phyloP scores from a whole-genome alignment of 2,329 filamentous ascomycete genomes.

The Fusarium anthophilum region DNA sequence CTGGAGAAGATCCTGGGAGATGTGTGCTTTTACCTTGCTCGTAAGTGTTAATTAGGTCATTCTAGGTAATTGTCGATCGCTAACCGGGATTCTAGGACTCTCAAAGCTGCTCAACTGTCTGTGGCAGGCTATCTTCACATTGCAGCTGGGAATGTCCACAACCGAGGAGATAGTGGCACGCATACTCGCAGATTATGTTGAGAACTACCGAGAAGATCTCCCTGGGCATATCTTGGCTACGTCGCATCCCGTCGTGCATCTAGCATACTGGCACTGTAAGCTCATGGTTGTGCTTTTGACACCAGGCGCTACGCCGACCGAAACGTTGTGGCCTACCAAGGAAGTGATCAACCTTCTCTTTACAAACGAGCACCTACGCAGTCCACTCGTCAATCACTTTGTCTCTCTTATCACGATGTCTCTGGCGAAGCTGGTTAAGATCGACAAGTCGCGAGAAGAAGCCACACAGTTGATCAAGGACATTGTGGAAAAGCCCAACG shows the following conservation, averaged over 20 bases:
- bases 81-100: slow-evolving; percentile 54
- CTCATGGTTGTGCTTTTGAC: slow-evolving; percentile 70
- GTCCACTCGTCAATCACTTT: slow-evolving; percentile 75
- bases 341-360: slow-evolving; percentile 68
- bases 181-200: slow-evolving; percentile 53
- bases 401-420: slow-evolving; percentile 67
- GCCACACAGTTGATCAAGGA: slow-evolving; percentile 64
- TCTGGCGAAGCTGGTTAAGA: slow-evolving; percentile 67
- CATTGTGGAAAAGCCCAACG: slow-evolving; percentile 63
- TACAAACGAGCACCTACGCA: slow-evolving; percentile 62
- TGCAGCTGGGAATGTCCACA: slow-evolving; percentile 48
- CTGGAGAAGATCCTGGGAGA: slow-evolving; percentile 70
- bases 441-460: slow-evolving; percentile 65
- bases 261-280: slow-evolving; percentile 76
- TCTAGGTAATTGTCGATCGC: background rate
- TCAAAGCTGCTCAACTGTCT: slow-evolving; percentile 62
- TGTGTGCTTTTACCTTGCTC: slow-evolving; percentile 69
- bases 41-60: slow-evolving; percentile 58
- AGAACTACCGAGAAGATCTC: slow-evolving; percentile 72
- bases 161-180: slow-evolving; percentile 47
- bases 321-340: slow-evolving; percentile 68
- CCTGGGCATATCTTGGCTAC: slow-evolving; percentile 64
- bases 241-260: slow-evolving; percentile 66
- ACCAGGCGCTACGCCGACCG: slow-evolving; percentile 62
- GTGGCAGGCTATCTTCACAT: slow-evolving; percentile 50